Conservation (phyloP, 2,329 filamentous ascomycete species). For the Kalaharituber pfeilii region DNA sequence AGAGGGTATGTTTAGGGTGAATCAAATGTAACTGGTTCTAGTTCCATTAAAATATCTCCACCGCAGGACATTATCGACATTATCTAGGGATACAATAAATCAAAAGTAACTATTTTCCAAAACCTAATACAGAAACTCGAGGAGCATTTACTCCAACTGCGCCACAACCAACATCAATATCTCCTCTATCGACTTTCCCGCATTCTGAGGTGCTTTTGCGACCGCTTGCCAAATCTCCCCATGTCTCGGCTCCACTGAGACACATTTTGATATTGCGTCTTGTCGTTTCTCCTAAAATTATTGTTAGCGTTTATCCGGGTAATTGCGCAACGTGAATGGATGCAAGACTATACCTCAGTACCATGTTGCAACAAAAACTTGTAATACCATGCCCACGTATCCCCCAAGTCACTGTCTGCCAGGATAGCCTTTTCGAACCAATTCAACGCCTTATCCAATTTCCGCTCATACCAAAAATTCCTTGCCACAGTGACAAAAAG, state of each 20-base stretch:
- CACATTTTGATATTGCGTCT: constrained; percentile 67
- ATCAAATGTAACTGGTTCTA: too few species aligned
- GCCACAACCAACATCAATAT: constrained; percentile 62
- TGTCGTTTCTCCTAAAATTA: constrained; percentile 51
- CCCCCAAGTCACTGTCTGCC: constrained; percentile 69
- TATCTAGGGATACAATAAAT: too few species aligned
- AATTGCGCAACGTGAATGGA: constrained; percentile 10
- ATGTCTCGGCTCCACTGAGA: constrained; percentile 70
- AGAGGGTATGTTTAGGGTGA: too few species aligned
- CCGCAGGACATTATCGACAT: too few species aligned
- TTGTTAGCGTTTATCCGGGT: constrained; percentile 18
- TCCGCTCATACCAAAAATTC: constrained; percentile 89
- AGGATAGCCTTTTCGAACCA: constrained; percentile 97
- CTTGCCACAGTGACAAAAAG: constrained; percentile 83
- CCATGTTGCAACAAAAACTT: constrained; percentile 86
- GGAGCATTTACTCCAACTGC: constrained; percentile 30
- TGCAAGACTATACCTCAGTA: constrained; percentile 39
- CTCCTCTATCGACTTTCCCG: constrained; percentile 56
- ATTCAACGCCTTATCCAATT: constrained; percentile 79
- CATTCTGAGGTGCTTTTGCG: constrained; percentile 72
- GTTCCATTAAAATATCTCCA: too few species aligned
- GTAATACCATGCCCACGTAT: constrained; percentile 97
- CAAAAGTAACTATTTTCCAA: too few species aligned
- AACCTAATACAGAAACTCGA: not conserved
- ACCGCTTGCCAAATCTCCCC: constrained; percentile 82